Percentiles rank a stretch among this genome's conserved stretches.
Evolutionary conservation across 176 grass and related monocot genomes (phyloP).

Genomic region (Aegilops longissima): DNA sequence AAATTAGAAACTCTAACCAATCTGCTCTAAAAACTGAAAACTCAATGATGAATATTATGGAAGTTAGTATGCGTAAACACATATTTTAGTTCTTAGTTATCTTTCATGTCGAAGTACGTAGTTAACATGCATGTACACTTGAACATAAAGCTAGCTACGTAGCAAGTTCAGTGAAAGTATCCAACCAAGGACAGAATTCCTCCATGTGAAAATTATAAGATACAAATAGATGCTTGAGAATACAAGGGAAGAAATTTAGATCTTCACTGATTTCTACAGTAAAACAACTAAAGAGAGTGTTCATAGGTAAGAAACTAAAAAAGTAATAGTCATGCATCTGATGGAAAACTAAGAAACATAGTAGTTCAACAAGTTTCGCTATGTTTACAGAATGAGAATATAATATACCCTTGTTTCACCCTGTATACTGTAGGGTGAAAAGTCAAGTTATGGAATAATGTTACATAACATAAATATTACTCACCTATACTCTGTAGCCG

Average conservation of each 20-base stretch:
- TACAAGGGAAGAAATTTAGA: neutral
- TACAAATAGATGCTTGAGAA: neutral
- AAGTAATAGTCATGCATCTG: conserved; percentile 1
- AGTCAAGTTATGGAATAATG: neutral
- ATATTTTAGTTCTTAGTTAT: neutral
- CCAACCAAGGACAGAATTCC: conserved; percentile 12
- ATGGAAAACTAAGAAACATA: neutral
- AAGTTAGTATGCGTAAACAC: neutral
- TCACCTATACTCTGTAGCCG: conserved; percentile 72
- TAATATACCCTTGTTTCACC: neutral
- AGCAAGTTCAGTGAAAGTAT: neutral
- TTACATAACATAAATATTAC: conserved; percentile 21
- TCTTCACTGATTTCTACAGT: neutral
- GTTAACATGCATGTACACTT: neutral
- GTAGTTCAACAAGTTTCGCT: neutral
- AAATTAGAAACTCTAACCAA: conserved; percentile 15
- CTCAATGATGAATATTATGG: neutral
- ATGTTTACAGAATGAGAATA: neutral
- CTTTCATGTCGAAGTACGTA: neutral
- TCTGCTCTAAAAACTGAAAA: neutral
- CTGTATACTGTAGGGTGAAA: neutral
- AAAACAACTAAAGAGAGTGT: conserved; percentile 1
- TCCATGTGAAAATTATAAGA: neutral
- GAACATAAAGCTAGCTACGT: neutral
- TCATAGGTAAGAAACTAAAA: neutral